These are phyloP conservation scores for Sapria himalayana DNA, from an alignment of 345 rosid species.

Conservation along the genomic window DNA sequence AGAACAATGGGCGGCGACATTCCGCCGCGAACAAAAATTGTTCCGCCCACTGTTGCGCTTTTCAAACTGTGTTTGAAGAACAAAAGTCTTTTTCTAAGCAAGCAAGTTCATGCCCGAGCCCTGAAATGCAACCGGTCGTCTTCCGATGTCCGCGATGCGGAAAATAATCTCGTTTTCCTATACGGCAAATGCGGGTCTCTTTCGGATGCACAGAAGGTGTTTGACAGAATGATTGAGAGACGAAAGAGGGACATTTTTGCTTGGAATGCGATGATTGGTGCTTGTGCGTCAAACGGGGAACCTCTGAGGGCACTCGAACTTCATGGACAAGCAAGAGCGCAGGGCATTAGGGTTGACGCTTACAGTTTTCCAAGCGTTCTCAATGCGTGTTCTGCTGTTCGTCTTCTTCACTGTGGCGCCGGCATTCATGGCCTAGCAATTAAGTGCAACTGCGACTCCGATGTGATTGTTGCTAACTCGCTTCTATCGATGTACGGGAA, in stretches of 20 bases:
- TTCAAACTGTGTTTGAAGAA: conserved; percentile 30
- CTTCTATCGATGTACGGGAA: conserved; percentile 68
- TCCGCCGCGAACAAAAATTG: too few species aligned
- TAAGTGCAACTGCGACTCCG: conserved; percentile 25
- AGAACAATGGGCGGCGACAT: too few species aligned
- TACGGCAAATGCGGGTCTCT: conserved; percentile 41
- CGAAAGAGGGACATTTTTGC: conserved; percentile 35
- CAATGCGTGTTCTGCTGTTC: conserved; percentile 38
- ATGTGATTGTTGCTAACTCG: conserved; percentile 33
- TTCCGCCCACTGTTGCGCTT: too few species aligned
- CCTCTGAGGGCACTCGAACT: conserved; percentile 27
- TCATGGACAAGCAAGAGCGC: conserved; percentile 26
- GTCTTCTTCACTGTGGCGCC: conserved; percentile 22
- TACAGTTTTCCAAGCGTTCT: conserved; percentile 34
- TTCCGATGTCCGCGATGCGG: conserved; percentile 6
- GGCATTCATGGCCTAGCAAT: conserved; percentile 39
- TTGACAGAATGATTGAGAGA: conserved; percentile 41
- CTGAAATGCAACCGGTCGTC: too few species aligned
- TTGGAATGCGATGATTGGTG: conserved; percentile 70
- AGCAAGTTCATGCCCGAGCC: conserved; percentile 36
- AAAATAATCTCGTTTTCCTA: conserved; percentile 53
- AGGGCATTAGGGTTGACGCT: conserved; percentile 31
- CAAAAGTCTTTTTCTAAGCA: conserved; percentile 22
- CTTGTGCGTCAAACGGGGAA: conserved; percentile 32
- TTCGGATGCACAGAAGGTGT: conserved; percentile 33